Evolutionary conservation across 306 rosid species (phyloP).

Genomic region (Mimosa pudica): DNA sequence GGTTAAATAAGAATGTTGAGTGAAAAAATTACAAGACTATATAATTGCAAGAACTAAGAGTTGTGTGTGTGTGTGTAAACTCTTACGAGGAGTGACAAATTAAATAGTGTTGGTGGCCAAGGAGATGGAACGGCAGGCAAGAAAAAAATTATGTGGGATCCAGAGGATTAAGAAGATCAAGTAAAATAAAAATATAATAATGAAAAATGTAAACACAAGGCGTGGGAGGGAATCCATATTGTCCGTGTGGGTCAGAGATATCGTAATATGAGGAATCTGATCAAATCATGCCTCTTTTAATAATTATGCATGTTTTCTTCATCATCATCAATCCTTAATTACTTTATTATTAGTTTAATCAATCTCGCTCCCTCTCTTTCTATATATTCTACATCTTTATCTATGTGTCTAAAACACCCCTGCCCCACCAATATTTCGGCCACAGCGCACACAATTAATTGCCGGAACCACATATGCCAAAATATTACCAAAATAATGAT

Average conservation of each 20-base stretch:
- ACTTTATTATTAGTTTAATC: not conserved
- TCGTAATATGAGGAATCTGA: not conserved
- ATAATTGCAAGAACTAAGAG: too few relatives aligned
- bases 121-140: not conserved
- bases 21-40: too few relatives aligned
- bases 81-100: not conserved
- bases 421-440: not conserved
- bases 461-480: too few relatives aligned
- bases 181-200: not conserved
- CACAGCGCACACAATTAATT: not conserved
- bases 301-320: not conserved
- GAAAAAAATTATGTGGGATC: not conserved
- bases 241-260: not conserved
- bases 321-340: not conserved
- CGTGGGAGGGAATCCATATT: not conserved
- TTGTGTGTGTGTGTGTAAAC: too few relatives aligned
- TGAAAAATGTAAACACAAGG: not conserved
- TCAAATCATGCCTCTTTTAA: not conserved
- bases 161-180: not conserved
- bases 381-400: not conserved
- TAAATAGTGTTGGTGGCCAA: not conserved
- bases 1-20: too few relatives aligned
- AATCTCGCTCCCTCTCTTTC: not conserved
- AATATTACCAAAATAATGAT: too few relatives aligned
- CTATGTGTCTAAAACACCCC: not conserved